Conservation (phyloP, 257 asterid species). For the Linaria vulgaris region DNA sequence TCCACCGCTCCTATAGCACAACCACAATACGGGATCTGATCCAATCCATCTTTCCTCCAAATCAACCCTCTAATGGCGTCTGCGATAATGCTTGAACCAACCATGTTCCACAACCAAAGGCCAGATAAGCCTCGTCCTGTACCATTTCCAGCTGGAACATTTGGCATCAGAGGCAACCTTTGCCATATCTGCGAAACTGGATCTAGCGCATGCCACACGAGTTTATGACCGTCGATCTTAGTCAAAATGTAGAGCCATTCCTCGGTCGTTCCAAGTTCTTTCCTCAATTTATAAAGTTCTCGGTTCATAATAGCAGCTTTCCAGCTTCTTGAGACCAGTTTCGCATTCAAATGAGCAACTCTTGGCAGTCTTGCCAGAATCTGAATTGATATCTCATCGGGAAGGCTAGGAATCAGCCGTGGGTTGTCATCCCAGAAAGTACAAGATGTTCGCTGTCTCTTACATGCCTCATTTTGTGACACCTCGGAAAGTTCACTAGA, state of each 20-base stretch:
- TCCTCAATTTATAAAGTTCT: conserved; percentile 65
- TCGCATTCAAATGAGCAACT: conserved; percentile 47
- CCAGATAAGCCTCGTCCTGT: conserved; percentile 46
- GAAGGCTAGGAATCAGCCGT: conserved; percentile 68
- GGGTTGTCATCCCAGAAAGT: conserved; percentile 64
- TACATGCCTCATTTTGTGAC: conserved; percentile 58
- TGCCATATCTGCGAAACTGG: conserved; percentile 74
- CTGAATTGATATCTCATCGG: conserved; percentile 82
- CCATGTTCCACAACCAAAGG: conserved; percentile 56
- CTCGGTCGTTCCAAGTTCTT: conserved; percentile 68
- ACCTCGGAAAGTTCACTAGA: conserved; percentile 36
- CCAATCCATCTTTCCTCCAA: conserved; percentile 54
- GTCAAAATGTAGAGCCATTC: conserved; percentile 83
- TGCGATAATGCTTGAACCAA: conserved; percentile 46
- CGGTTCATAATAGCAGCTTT: conserved; percentile 56
- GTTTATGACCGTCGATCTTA: conserved; percentile 54
- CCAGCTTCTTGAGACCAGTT: conserved; percentile 73
- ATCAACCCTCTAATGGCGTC: conserved; percentile 72
- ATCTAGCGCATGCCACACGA: conserved; percentile 77
- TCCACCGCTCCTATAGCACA: conserved; percentile 74
- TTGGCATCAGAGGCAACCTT: conserved; percentile 74
- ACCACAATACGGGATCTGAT: conserved; percentile 77
- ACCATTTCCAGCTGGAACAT: conserved; percentile 39
- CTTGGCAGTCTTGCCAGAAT: conserved; percentile 81
- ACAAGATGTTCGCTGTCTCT: conserved; percentile 63